Evolutionary conservation across 805 yeast genomes (phyloP).

Genomic region (Myxozyma melibiosi): DNA sequence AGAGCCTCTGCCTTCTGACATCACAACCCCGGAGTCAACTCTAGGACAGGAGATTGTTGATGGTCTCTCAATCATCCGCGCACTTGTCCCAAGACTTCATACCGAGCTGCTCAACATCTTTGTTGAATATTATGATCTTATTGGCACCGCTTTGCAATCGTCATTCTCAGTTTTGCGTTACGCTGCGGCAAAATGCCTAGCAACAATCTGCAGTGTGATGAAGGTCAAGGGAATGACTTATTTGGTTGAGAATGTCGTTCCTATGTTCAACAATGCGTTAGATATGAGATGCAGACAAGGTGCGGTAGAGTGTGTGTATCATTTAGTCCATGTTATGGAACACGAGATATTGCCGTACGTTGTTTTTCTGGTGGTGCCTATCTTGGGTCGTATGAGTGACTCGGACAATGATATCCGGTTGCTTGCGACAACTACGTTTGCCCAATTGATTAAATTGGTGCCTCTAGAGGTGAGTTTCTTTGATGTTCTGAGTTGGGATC

Average conservation of each 20-base stretch:
- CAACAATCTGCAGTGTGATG: constrained; percentile 69
- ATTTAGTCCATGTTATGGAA: constrained; percentile 83
- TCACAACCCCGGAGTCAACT: constrained; percentile 46
- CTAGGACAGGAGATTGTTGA: constrained; percentile 83
- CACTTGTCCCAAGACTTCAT: constrained; percentile 66
- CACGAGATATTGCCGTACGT: constrained; percentile 88
- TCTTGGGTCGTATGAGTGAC: constrained; percentile 97
- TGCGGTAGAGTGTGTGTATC: constrained; percentile 87
- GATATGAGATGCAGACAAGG: constrained; percentile 81
- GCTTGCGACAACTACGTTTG: constrained; percentile 93
- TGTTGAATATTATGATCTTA: constrained; percentile 56
- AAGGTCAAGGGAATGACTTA: constrained; percentile 75
- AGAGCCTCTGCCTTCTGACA: constrained; percentile 37
- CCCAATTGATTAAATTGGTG: constrained; percentile 89
- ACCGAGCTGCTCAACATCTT: constrained; percentile 50
- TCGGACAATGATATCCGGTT: constrained; percentile 84
- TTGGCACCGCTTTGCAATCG: constrained; percentile 61
- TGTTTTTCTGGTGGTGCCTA: constrained; percentile 93
- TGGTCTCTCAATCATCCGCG: constrained; percentile 77
- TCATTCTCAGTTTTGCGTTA: constrained; percentile 82
- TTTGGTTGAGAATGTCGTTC: constrained; percentile 75
- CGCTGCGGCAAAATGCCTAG: constrained; percentile 86
- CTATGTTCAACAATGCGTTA: constrained; percentile 77
- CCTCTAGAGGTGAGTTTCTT: constrained; percentile 68
- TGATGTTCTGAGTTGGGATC: neutral